These are phyloP conservation scores for Pseudogymnoascus destructans DNA, from an alignment of 2,329 filamentous ascomycete species.

Conservation along the genomic window DNA sequence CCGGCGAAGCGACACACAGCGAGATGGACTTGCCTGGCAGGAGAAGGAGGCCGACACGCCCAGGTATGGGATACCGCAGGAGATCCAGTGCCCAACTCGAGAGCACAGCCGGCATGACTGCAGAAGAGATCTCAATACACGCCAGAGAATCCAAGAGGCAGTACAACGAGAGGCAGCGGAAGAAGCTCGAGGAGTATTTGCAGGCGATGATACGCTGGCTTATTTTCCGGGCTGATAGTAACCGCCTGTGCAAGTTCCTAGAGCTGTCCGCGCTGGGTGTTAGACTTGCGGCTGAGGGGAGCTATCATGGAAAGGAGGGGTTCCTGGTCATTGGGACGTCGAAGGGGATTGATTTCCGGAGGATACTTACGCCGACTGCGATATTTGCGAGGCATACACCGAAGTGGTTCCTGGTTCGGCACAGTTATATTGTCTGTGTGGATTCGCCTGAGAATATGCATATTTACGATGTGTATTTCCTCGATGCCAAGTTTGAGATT, in stretches of 20 bases:
- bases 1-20: conserved; percentile 51
- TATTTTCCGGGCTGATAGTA: conserved; percentile 93
- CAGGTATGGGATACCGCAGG: conserved; percentile 29
- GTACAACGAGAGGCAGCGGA: conserved; percentile 72
- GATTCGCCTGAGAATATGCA: conserved; percentile 98
- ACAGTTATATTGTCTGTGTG: conserved; percentile 97
- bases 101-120: conserved; percentile 22
- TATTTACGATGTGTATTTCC: conserved; percentile 96
- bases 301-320: conserved; percentile 96
- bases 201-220: conserved; percentile 92
- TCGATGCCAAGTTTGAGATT: conserved; percentile 76
- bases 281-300: conserved; percentile 83
- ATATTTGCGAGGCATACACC: conserved; percentile 73
- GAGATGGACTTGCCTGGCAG: conserved; percentile 43
- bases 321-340: conserved; percentile 83
- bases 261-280: conserved; percentile 91
- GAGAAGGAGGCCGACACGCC: conserved; percentile 28
- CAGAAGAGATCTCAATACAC: conserved; percentile 14
- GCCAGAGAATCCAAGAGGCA: conserved; percentile 23
- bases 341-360: conserved; percentile 76
- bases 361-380: conserved; percentile 63
- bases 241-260: conserved; percentile 87
- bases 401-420: conserved; percentile 96
- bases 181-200: conserved; percentile 77
- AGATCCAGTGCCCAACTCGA: conserved; percentile 36